Evolutionary conservation across 768 basidiomycete genomes (phyloP).

Genomic region (Obba rivulosa): DNA sequence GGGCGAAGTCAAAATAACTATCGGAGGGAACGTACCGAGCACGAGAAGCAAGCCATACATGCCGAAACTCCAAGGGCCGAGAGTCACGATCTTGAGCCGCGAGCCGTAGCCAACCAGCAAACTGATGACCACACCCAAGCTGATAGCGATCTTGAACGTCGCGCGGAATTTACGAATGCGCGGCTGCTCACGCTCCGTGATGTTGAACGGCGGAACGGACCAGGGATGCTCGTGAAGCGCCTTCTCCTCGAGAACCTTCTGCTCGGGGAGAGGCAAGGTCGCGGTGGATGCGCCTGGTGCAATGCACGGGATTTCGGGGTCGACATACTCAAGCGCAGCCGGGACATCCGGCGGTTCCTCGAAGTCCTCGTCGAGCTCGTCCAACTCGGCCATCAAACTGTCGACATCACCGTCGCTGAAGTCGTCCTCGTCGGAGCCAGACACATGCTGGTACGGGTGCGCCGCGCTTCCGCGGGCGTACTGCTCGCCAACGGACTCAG

Average conservation of each 20-base stretch:
- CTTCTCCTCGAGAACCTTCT: neutral
- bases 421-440: neutral
- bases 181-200: constrained; percentile 6
- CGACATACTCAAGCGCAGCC: constrained; percentile 11
- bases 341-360: constrained; percentile 4
- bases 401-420: neutral
- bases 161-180: neutral
- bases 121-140: constrained; percentile 1
- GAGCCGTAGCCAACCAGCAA: constrained; percentile 9
- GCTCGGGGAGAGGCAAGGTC: constrained; percentile 3
- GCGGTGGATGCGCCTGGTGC: constrained; percentile 2
- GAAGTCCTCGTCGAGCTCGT: constrained; percentile 4
- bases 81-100: constrained; percentile 7
- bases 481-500: neutral
- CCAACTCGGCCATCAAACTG: neutral
- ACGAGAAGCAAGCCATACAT: constrained; percentile 10
- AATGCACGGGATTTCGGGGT: constrained; percentile 10
- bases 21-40: constrained; percentile 7
- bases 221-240: constrained; percentile 8
- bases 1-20: neutral
- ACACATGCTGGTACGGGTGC: neutral
- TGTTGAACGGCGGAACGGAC: constrained; percentile 9
- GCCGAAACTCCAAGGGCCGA: constrained; percentile 9
- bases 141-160: constrained; percentile 7
- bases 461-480: neutral